Conservation (phyloP, 176 grass and related monocot genomes). For the Oryza punctata region DNA sequence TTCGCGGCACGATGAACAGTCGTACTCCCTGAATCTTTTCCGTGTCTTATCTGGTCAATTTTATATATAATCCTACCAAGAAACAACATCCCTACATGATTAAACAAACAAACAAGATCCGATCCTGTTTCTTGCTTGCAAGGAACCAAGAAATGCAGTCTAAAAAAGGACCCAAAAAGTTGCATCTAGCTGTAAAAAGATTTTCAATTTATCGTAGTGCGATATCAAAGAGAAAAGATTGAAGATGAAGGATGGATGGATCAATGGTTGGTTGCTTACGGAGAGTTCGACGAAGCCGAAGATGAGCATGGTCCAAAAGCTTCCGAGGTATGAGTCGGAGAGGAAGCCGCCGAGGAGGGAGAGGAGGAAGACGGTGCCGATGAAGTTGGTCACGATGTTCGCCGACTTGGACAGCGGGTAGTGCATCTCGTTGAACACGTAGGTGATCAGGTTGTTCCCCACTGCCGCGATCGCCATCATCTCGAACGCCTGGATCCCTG, state of each 20-base stretch:
- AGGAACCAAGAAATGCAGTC: conserved; percentile 40
- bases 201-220: not conserved
- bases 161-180: not conserved
- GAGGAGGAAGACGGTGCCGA: conserved; percentile 81
- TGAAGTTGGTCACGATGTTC: conserved; percentile 84
- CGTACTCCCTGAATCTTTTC: not conserved
- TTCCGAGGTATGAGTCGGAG: conserved; percentile 86
- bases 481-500: conserved; percentile 83
- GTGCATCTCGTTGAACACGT: conserved; percentile 93
- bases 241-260: not conserved
- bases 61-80: not conserved
- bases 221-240: not conserved
- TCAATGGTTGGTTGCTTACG: conserved; percentile 28
- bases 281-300: conserved; percentile 89
- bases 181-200: not conserved
- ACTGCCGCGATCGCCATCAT: conserved; percentile 91
- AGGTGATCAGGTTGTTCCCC: conserved; percentile 87
- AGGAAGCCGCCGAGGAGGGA: conserved; percentile 85
- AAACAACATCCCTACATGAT: not conserved
- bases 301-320: conserved; percentile 92
- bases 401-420: conserved; percentile 66
- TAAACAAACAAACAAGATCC: not conserved
- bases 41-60: conserved; percentile 1
- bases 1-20: conserved; percentile 21
- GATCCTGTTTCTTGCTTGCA: conserved; percentile 22